Percentiles rank a stretch among this genome's conserved stretches.
Conservation (phyloP, 257 asterid species). For the Catharanthus roseus region DNA sequence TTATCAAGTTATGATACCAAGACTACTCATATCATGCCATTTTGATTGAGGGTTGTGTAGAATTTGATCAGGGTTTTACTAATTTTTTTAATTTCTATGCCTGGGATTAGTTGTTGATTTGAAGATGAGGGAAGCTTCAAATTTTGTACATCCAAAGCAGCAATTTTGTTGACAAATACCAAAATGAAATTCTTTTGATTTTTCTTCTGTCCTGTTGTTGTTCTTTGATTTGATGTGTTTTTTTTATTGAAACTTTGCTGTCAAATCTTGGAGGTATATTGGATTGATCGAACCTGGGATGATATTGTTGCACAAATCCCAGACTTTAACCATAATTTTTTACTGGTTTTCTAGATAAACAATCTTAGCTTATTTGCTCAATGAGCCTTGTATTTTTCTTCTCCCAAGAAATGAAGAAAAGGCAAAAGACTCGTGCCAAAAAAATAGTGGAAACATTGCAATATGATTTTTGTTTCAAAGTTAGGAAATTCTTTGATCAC, state of each 20-base stretch:
- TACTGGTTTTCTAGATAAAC: background rate
- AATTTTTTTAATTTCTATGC: conserved; percentile 2
- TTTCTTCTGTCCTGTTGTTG: background rate
- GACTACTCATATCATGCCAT: conserved; percentile 86
- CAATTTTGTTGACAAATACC: conserved; percentile 43
- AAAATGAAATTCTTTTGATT: conserved; percentile 14
- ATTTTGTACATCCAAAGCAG: conserved; percentile 29
- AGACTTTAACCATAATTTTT: background rate
- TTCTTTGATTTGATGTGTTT: conserved; percentile 27
- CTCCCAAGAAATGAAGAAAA: background rate
- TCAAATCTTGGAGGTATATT: background rate
- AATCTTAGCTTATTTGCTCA: background rate
- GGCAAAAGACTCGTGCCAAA: background rate
- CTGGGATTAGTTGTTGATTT: background rate
- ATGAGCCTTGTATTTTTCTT: background rate
- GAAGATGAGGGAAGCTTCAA: background rate
- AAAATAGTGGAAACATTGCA: background rate
- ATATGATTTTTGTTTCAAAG: background rate
- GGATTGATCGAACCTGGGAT: conserved; percentile 1
- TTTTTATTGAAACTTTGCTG: conserved; percentile 6
- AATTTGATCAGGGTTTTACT: background rate
- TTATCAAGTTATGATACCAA: conserved; percentile 68
- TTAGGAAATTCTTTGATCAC: conserved; percentile 5
- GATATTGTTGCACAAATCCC: background rate
- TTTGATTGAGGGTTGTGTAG: conserved; percentile 36